Percentiles rank a stretch among this genome's conserved stretches.
phyloP scores from a whole-genome alignment of 177 flowering plant genomes.

The Vitis hybrid region DNA sequence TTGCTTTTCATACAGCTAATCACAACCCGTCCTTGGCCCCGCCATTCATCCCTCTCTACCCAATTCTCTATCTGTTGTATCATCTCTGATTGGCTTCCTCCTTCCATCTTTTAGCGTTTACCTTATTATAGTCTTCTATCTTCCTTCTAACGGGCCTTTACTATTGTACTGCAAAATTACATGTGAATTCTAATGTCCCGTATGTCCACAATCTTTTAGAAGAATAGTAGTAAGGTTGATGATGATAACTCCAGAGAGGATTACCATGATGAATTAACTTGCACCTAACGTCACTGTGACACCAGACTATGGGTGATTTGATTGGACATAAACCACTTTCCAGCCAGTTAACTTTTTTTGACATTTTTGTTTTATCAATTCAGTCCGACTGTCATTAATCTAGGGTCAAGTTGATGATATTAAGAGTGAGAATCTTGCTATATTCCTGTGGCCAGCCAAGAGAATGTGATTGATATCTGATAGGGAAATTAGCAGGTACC shows the following conservation, averaged over 20 bases:
- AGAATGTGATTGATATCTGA: conserved; percentile 13
- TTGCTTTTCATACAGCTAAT: conserved; percentile 47
- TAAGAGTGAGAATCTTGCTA: background rate
- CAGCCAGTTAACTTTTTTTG: too few species aligned
- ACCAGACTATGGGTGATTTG: too few species aligned
- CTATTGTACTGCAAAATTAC: background rate
- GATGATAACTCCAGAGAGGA: too few species aligned
- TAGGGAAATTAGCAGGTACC: background rate
- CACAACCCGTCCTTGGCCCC: conserved; percentile 40
- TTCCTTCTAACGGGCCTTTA: background rate
- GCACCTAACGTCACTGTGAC: too few species aligned
- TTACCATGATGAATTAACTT: too few species aligned
- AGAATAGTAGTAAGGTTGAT: too few species aligned
- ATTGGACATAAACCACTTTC: too few species aligned
- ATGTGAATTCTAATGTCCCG: too few species aligned
- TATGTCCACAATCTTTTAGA: too few species aligned
- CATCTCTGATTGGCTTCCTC: background rate
- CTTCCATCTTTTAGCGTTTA: background rate
- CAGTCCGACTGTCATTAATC: background rate
- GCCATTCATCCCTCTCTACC: background rate
- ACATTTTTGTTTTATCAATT: too few species aligned
- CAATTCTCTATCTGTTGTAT: background rate
- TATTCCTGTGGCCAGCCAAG: conserved; percentile 11
- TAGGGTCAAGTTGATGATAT: background rate
- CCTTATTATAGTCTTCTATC: background rate